Evolutionary conservation across 2,329 filamentous ascomycete species (phyloP).

Genomic region (Hawksworthiomyces lignivorus): DNA sequence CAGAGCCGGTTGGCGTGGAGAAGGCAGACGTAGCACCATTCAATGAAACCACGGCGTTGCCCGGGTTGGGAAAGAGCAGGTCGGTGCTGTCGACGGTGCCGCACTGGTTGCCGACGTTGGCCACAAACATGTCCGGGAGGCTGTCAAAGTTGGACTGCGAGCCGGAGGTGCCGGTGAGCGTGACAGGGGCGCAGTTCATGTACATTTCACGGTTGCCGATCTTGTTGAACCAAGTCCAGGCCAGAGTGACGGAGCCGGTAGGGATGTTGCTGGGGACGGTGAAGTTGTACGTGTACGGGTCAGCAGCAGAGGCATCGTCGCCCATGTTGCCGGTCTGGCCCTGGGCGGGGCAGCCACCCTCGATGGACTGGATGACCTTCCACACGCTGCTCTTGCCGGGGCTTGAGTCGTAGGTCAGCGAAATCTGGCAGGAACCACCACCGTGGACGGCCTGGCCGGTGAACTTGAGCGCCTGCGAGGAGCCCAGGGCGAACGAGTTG

Average conservation of each 20-base stretch:
- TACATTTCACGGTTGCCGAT: conserved; percentile 93
- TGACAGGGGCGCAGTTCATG: conserved; percentile 85
- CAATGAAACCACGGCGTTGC: conserved; percentile 45
- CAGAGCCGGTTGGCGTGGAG: conserved; percentile 18
- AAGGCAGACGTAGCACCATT: conserved; percentile 31
- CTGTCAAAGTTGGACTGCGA: conserved; percentile 44
- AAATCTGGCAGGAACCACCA: conserved; percentile 87
- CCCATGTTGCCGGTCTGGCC: conserved; percentile 50
- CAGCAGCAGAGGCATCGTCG: conserved; percentile 31
- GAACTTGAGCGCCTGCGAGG: conserved; percentile 55
- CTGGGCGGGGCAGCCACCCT: conserved; percentile 73
- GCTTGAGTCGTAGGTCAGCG: conserved; percentile 68
- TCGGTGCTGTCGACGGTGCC: conserved; percentile 45
- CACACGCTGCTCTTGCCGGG: conserved; percentile 62
- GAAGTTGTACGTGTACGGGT: conserved; percentile 58
- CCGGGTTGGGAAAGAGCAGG: conserved; percentile 62
- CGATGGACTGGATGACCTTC: conserved; percentile 84
- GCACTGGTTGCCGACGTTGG: conserved; percentile 58
- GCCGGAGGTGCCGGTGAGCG: conserved; percentile 47
- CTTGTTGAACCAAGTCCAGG: conserved; percentile 94
- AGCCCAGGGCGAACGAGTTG: conserved; percentile 60
- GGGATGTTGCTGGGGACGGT: conserved; percentile 64
- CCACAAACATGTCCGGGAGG: conserved; percentile 68
- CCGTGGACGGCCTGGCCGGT: conserved; percentile 71
- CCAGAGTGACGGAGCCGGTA: conserved; percentile 69